phyloP scores from a whole-genome alignment of 177 flowering plant species.

The Vitis hybrid region DNA sequence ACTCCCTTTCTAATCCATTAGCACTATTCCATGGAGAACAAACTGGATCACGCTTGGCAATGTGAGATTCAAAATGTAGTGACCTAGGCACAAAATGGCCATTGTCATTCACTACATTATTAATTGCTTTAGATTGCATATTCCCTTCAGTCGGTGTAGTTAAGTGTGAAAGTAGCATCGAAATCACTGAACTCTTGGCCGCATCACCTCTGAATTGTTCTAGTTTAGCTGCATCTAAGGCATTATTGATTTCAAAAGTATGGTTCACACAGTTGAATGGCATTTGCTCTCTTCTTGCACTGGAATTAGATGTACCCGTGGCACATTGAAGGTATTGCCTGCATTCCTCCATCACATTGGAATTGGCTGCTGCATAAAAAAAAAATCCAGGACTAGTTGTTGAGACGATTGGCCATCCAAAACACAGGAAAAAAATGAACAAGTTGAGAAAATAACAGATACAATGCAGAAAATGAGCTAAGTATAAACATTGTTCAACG shows the following conservation, averaged over 20 bases:
- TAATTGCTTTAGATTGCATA: conserved; percentile 14
- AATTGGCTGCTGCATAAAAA: conserved; percentile 25
- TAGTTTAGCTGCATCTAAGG: conserved; percentile 17
- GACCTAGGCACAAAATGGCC: conserved; percentile 19
- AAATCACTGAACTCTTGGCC: conserved; percentile 28
- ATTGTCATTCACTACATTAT: conserved; percentile 15
- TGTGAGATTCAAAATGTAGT: conserved; percentile 24
- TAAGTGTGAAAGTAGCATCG: conserved; percentile 19
- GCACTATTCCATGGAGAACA: conserved; percentile 16
- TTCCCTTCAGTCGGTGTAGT: conserved; percentile 19
- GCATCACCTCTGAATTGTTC: conserved; percentile 20
- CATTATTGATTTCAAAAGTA: conserved; percentile 18
- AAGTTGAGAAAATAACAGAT: neutral
- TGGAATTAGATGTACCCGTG: conserved; percentile 18
- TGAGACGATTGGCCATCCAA: conserved; percentile 4
- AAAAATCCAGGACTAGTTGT: conserved; percentile 6
- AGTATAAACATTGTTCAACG: conserved; percentile 5
- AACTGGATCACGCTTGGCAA: conserved; percentile 12
- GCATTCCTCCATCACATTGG: conserved; percentile 20
- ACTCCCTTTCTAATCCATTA: conserved; percentile 19
- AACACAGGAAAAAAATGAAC: neutral
- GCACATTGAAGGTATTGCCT: conserved; percentile 21
- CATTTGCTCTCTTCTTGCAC: conserved; percentile 18
- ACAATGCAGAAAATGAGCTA: neutral
- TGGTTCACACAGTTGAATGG: conserved; percentile 15